Conservation (phyloP, 768 basidiomycete genomes). For the Lactarius quietus region DNA sequence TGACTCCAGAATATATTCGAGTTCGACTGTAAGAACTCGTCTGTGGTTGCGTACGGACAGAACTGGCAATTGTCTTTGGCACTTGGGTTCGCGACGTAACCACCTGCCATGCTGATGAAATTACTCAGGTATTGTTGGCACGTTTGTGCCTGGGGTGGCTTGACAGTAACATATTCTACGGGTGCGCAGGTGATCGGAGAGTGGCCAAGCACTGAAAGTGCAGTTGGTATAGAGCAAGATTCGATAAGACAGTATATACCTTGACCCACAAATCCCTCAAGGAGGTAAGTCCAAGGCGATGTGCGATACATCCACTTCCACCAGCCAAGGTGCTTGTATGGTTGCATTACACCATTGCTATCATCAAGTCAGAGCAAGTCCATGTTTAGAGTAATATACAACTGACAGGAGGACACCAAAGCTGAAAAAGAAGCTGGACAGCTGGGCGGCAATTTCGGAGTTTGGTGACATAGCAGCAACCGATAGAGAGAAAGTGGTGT, state of each 20-base stretch:
- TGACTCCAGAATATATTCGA: slow-evolving; percentile 62
- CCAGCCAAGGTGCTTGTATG: slow-evolving; percentile 41
- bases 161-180: slow-evolving; percentile 55
- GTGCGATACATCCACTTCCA: slow-evolving; percentile 43
- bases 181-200: slow-evolving; percentile 50
- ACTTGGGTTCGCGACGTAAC: slow-evolving; percentile 45
- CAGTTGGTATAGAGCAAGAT: neutral
- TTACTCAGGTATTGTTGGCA: slow-evolving; percentile 45
- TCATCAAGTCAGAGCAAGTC: neutral
- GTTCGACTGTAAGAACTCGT: slow-evolving; percentile 48
- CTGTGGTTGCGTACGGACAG: slow-evolving; percentile 55
- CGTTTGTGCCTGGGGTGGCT: slow-evolving; percentile 43
- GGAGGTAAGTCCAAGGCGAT: slow-evolving; percentile 38
- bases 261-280: slow-evolving; percentile 39
- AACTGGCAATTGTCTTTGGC: slow-evolving; percentile 43
- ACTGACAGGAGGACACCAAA: slow-evolving; percentile 43
- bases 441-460: slow-evolving; percentile 38
- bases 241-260: slow-evolving; percentile 36
- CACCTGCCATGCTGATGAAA: slow-evolving; percentile 42
- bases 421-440: slow-evolving; percentile 39
- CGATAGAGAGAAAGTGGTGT: slow-evolving; percentile 41
- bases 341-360: slow-evolving; percentile 49
- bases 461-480: slow-evolving; percentile 43
- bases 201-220: slow-evolving; percentile 45
- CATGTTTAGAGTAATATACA: neutral